Conservation (phyloP, 805 yeast species). For the Cyberlindnera maclurae region DNA sequence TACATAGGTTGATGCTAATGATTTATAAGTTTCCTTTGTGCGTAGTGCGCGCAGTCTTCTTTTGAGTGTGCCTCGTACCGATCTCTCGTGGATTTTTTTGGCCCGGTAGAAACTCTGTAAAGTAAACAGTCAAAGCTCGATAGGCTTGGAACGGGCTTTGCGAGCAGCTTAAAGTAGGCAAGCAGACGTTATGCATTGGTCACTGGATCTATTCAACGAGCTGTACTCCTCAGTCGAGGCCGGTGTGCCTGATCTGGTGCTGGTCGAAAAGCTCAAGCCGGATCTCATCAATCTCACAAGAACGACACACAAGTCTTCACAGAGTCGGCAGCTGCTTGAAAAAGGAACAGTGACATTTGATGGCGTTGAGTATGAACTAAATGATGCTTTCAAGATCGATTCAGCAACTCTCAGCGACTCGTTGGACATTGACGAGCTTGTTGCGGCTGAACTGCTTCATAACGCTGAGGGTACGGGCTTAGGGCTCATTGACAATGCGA, state of each 20-base stretch:
- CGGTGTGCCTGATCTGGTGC: conserved; percentile 9
- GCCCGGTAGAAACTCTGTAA: not conserved
- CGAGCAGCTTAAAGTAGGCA: too few relatives aligned
- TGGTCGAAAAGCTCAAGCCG: conserved; percentile 26
- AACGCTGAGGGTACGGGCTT: conserved; percentile 41
- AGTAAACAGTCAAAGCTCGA: not conserved
- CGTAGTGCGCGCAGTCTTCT: too few relatives aligned
- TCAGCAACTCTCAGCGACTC: conserved; percentile 55
- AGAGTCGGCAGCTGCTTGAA: conserved; percentile 41
- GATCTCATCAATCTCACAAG: conserved; percentile 40
- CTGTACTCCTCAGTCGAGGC: conserved; percentile 14
- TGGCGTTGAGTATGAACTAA: conserved; percentile 50
- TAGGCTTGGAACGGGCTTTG: too few relatives aligned
- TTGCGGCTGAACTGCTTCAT: conserved; percentile 62
- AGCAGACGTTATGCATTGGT: conserved; percentile 12
- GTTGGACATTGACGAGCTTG: conserved; percentile 68
- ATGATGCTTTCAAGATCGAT: conserved; percentile 55
- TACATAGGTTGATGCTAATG: not conserved
- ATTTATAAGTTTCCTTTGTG: too few relatives aligned
- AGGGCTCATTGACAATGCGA: conserved; percentile 51
- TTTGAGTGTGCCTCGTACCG: conserved; percentile 1
- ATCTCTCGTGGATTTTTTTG: not conserved
- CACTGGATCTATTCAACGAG: conserved; percentile 14
- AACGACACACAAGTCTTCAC: conserved; percentile 36
- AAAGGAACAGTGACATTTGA: conserved; percentile 42